Percentiles rank a stretch among this genome's conserved stretches.
Conservation (phyloP, 2,329 filamentous ascomycete genomes). For the Albifimbria verrucaria region DNA sequence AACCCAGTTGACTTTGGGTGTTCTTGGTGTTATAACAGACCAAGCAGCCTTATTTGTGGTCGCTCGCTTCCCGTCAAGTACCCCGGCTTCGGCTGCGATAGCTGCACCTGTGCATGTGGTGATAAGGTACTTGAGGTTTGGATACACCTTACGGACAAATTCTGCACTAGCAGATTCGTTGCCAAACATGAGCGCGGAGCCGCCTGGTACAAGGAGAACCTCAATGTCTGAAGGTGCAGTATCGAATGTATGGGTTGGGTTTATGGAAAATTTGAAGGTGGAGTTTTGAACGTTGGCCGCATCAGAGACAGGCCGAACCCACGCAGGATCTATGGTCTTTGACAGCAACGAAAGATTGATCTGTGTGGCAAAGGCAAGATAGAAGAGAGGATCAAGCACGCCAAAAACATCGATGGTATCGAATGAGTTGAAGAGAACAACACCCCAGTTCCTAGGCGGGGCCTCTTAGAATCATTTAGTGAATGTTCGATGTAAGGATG, state of each 20-base stretch:
- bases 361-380: conserved; percentile 27
- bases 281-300: conserved; percentile 18
- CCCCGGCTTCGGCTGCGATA: neutral
- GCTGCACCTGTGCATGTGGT: conserved; percentile 20
- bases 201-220: conserved; percentile 63
- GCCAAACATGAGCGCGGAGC: conserved; percentile 40
- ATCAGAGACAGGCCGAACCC: conserved; percentile 18
- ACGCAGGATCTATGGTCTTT: conserved; percentile 34
- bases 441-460: neutral
- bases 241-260: conserved; percentile 48
- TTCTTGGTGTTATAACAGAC: conserved; percentile 30
- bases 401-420: conserved; percentile 34
- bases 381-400: conserved; percentile 39
- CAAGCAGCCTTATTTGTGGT: conserved; percentile 1
- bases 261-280: conserved; percentile 27
- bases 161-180: conserved; percentile 29
- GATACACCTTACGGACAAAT: conserved; percentile 39
- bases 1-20: conserved; percentile 14
- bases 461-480: no score
- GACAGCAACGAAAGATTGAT: conserved; percentile 37
- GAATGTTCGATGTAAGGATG: no score
- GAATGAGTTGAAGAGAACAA: conserved; percentile 3
- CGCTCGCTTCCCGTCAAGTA: neutral
- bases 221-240: conserved; percentile 42
- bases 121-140: conserved; percentile 50